A percentile compares a stretch with the other conserved stretches of the same genome.
Conservation (phyloP, 2,329 filamentous ascomycete species). For the Daldinia eschscholtzii region DNA sequence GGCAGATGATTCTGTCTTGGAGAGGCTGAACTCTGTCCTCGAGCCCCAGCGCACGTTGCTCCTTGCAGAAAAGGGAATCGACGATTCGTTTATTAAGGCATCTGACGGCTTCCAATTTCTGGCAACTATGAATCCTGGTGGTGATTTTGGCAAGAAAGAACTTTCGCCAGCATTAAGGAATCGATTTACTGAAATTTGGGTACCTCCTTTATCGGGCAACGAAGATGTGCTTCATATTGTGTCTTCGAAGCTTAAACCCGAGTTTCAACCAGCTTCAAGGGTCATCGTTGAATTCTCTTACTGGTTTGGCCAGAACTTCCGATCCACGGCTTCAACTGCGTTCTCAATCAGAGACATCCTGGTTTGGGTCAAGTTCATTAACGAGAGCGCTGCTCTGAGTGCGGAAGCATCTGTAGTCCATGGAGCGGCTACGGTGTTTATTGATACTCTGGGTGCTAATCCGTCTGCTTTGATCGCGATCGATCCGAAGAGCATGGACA, state of each 20-base stretch:
- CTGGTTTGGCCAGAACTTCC: constrained; percentile 91
- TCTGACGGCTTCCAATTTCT: constrained; percentile 90
- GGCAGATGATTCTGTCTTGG: constrained; percentile 95
- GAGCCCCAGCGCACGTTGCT: constrained; percentile 88
- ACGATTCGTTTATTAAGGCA: constrained; percentile 83
- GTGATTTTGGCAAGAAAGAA: constrained; percentile 98
- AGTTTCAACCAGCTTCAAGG: constrained; percentile 69
- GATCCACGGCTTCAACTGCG: constrained; percentile 77
- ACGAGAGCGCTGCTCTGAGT: constrained; percentile 68
- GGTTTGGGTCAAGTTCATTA: constrained; percentile 94
- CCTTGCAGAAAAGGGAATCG: constrained; percentile 91
- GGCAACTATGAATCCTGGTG: constrained; percentile 98
- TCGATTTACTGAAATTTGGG: constrained; percentile 99
- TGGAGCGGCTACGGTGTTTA: constrained; percentile 93
- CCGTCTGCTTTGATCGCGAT: constrained; percentile 87
- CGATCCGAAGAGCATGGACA: constrained; percentile 74
- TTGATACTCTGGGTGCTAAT: constrained; percentile 95
- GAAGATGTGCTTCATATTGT: constrained; percentile 93
- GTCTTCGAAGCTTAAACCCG: constrained; percentile 74
- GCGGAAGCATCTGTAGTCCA: constrained; percentile 71
- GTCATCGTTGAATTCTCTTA: constrained; percentile 87
- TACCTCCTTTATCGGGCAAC: constrained; percentile 85
- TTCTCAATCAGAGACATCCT: constrained; percentile 94
- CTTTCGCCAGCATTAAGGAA: constrained; percentile 95
- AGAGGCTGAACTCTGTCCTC: constrained; percentile 95